These are phyloP conservation scores for Sphagnum magellanicum DNA, from an alignment of 228 moss, liverwort and hornwort genomes.

Conservation along the genomic window DNA sequence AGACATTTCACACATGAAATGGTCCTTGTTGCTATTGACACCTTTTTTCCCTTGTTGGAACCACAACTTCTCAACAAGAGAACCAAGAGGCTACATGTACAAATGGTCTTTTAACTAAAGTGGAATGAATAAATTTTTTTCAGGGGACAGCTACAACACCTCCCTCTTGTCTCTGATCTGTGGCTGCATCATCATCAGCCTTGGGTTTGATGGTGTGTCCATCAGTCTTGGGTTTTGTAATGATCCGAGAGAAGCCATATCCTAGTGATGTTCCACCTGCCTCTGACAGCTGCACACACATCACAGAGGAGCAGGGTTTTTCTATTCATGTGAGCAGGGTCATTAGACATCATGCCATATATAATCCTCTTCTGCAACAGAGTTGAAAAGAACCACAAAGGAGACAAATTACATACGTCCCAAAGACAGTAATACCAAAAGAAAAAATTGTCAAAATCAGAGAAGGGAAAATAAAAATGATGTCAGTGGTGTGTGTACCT, in stretches of 20 bases:
- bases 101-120: slow-evolving; percentile 1
- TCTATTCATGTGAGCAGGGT: not conserved
- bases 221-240: slow-evolving; percentile 51
- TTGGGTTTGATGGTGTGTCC: slow-evolving; percentile 14
- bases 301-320: too few species aligned
- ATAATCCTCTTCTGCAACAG: not conserved
- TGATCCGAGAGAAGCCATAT: slow-evolving; percentile 76
- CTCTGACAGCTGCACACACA: slow-evolving; percentile 58
- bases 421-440: too few species aligned
- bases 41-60: slow-evolving; percentile 1
- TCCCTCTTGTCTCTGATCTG: slow-evolving; percentile 54
- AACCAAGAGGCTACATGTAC: slow-evolving; percentile 5
- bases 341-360: not conserved
- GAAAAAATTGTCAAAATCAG: too few species aligned
- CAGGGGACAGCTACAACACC: slow-evolving; percentile 53
- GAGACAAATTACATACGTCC: too few species aligned
- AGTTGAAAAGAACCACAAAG: not conserved
- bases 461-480: not conserved
- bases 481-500: slow-evolving; percentile 26
- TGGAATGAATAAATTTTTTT: not conserved
- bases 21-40: not conserved
- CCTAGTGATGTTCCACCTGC: slow-evolving; percentile 80
- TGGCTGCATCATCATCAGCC: slow-evolving; percentile 36
- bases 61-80: slow-evolving; percentile 8
- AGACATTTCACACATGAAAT: not conserved